These are phyloP conservation scores for Hypoxylon rickii DNA, from an alignment of 495 filamentous ascomycete species.

Conservation along the genomic window DNA sequence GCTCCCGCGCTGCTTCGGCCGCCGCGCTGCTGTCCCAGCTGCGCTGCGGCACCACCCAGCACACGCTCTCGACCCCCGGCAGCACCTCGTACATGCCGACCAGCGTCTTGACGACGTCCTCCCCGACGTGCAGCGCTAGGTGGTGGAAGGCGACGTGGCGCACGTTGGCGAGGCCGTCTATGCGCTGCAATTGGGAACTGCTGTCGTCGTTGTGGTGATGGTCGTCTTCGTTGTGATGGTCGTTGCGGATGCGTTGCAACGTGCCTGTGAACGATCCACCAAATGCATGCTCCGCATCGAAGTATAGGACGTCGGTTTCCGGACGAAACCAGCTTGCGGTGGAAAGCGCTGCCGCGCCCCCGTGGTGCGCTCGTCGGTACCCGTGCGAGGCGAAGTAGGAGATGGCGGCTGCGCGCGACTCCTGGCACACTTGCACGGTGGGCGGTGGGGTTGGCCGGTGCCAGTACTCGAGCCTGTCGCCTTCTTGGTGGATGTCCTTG, in stretches of 20 bases:
- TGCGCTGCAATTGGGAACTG: too few species aligned
- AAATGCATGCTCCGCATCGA: background rate
- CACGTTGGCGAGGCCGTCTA: background rate
- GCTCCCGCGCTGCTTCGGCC: background rate
- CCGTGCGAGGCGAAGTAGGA: background rate
- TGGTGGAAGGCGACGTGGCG: background rate
- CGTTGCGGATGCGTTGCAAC: too few species aligned
- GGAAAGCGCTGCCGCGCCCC: background rate
- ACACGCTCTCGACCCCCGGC: background rate
- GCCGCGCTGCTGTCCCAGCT: background rate
- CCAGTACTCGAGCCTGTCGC: background rate
- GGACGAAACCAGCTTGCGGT: conserved; percentile 2
- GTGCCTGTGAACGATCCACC: background rate
- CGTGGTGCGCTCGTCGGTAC: background rate
- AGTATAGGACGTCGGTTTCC: conserved; percentile 2
- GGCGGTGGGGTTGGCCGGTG: background rate
- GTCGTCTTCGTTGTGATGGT: background rate
- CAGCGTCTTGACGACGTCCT: background rate
- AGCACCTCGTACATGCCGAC: background rate
- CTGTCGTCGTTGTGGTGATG: too few species aligned
- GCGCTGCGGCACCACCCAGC: background rate
- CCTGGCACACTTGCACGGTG: background rate
- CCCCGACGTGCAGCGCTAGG: background rate
- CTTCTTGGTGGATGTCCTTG: background rate
- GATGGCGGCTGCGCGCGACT: background rate